phyloP scores from a whole-genome alignment of 352 stramenopile species.

The Phytopythium sindhum region DNA sequence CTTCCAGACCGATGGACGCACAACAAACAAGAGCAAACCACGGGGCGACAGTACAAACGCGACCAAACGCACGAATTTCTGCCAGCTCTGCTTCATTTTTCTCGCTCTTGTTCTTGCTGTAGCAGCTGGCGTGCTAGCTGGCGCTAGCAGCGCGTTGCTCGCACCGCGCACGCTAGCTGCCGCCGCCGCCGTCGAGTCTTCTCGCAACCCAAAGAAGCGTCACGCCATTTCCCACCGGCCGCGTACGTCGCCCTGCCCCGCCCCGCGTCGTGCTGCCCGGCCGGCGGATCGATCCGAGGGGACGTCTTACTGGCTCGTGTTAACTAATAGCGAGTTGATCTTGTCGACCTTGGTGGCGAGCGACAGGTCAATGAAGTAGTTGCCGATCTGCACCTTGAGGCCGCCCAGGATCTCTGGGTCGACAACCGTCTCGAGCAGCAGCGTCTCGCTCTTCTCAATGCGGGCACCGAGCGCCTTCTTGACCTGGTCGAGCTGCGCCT shows the following conservation, averaged over 20 bases:
- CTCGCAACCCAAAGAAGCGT: constrained; percentile 1
- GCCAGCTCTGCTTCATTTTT: constrained; percentile 8
- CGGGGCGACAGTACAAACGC: background rate
- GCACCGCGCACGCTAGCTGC: background rate
- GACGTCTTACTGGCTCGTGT: constrained; percentile 44
- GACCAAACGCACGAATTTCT: background rate
- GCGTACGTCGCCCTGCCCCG: background rate
- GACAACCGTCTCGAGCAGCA: constrained; percentile 90
- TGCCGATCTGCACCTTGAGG: constrained; percentile 96
- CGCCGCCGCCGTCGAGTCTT: background rate
- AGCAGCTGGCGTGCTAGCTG: background rate
- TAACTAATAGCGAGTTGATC: constrained; percentile 84
- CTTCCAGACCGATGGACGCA: background rate
- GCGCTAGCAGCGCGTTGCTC: background rate
- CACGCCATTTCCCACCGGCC: constrained; percentile 1
- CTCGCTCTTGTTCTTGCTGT: background rate
- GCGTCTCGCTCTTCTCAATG: constrained; percentile 89
- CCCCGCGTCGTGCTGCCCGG: no score
- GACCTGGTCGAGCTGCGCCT: constrained; percentile 91
- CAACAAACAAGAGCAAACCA: background rate
- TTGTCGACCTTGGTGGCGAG: constrained; percentile 95
- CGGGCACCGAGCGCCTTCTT: constrained; percentile 89
- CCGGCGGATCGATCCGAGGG: background rate
- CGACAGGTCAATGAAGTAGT: constrained; percentile 98
- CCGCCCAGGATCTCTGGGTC: constrained; percentile 94